Percentiles rank a stretch among this genome's conserved stretches.
phyloP scores from a whole-genome alignment of 805 yeast genomes.

The Naumovozyma castellii region DNA sequence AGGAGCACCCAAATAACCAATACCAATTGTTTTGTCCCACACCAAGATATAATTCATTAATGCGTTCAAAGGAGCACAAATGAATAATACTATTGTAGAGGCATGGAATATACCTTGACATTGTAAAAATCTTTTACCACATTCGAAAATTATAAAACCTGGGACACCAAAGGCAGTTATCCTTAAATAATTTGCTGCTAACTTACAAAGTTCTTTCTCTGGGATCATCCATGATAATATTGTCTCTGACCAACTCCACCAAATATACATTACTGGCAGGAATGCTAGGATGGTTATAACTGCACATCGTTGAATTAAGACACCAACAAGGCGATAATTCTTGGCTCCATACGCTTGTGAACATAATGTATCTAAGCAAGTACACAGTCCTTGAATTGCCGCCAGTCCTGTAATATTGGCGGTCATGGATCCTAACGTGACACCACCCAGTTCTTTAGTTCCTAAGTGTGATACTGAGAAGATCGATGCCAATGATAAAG shows the following conservation, averaged over 20 bases:
- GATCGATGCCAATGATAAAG: constrained; percentile 66
- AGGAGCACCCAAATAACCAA: constrained; percentile 75
- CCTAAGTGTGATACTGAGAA: constrained; percentile 72
- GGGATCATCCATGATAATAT: constrained; percentile 38
- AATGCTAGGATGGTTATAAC: constrained; percentile 45
- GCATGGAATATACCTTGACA: constrained; percentile 76
- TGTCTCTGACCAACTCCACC: constrained; percentile 49
- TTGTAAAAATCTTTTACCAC: constrained; percentile 63
- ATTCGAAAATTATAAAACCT: constrained; percentile 60
- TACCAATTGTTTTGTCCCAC: constrained; percentile 51
- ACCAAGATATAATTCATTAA: constrained; percentile 56
- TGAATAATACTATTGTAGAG: constrained; percentile 55
- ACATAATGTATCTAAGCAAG: constrained; percentile 67
- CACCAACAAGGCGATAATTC: constrained; percentile 55
- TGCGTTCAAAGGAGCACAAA: constrained; percentile 71
- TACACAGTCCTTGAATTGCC: constrained; percentile 67
- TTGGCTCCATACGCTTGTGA: constrained; percentile 71
- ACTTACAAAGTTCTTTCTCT: constrained; percentile 35
- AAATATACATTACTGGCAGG: constrained; percentile 47
- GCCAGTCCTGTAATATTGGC: constrained; percentile 70
- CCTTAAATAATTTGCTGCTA: constrained; percentile 52
- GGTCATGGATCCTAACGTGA: constrained; percentile 66
- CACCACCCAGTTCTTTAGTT: constrained; percentile 62
- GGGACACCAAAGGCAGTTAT: constrained; percentile 59
- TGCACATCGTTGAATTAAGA: constrained; percentile 59